Evolutionary conservation across 2,329 filamentous ascomycete genomes (phyloP).

Genomic region (Tolypocladium sp.): DNA sequence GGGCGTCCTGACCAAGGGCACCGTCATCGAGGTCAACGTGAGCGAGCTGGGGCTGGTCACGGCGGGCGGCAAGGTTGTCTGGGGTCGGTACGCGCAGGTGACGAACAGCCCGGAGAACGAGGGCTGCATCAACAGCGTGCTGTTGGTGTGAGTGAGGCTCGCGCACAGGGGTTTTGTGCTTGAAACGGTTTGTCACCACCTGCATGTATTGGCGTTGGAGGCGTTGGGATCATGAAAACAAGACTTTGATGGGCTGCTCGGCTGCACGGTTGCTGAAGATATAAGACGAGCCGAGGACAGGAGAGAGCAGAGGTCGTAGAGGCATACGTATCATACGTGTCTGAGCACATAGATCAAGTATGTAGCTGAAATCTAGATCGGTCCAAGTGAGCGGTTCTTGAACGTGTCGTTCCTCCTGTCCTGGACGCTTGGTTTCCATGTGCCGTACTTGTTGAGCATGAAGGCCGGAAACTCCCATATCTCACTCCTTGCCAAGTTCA

Average conservation of each 20-base stretch:
- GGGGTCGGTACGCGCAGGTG: slow-evolving; percentile 65
- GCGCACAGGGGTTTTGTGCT: background rate
- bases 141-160: slow-evolving; percentile 16
- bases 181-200: slow-evolving; percentile 2
- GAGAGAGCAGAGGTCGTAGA: background rate
- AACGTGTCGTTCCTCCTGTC: background rate
- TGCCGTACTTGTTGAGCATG: background rate
- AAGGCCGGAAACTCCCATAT: too few relatives aligned
- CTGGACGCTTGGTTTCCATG: background rate
- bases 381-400: background rate
- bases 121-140: slow-evolving; percentile 33
- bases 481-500: background rate
- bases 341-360: background rate
- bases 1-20: slow-evolving; percentile 81
- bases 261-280: background rate
- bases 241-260: background rate
- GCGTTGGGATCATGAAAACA: slow-evolving; percentile 9
- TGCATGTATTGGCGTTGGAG: slow-evolving; percentile 18
- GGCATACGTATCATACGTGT: background rate
- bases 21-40: slow-evolving; percentile 79
- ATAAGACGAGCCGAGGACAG: background rate
- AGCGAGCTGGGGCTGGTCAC: slow-evolving; percentile 86
- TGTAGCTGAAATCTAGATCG: background rate
- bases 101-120: slow-evolving; percentile 40
- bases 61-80: slow-evolving; percentile 84